phyloP scores from a whole-genome alignment of 805 yeast genomes.

The Candida saitoana region DNA sequence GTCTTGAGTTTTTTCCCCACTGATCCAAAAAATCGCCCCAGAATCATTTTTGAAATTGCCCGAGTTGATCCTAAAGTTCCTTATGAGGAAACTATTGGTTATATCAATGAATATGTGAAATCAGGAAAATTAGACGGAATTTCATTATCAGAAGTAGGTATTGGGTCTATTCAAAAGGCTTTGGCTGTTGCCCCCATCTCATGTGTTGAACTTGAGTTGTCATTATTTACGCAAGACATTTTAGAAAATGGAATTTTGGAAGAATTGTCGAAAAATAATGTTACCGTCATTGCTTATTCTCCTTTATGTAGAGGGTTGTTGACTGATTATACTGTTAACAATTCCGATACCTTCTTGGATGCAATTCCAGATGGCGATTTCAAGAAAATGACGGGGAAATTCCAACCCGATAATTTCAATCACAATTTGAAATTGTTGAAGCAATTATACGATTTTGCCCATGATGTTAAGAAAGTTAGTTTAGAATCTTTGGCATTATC shows the following conservation, averaged over 20 bases:
- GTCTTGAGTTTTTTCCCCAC: constrained; percentile 26
- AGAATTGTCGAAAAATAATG: constrained; percentile 50
- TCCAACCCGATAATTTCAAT: constrained; percentile 51
- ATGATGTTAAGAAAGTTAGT: constrained; percentile 41
- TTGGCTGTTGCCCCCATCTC: constrained; percentile 52
- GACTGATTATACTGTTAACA: constrained; percentile 53
- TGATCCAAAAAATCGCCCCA: constrained; percentile 28
- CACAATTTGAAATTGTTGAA: constrained; percentile 51
- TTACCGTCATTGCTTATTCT: constrained; percentile 76
- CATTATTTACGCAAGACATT: constrained; percentile 64
- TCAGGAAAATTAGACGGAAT: constrained; percentile 65
- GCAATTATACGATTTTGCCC: constrained; percentile 48
- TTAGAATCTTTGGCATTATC: constrained; percentile 51
- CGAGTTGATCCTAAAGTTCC: constrained; percentile 60
- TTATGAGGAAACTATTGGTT: constrained; percentile 54
- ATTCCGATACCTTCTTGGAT: constrained; percentile 23
- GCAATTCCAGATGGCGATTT: constrained; percentile 58
- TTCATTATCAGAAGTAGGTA: constrained; percentile 71
- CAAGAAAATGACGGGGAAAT: constrained; percentile 50
- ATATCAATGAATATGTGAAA: constrained; percentile 55
- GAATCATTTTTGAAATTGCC: constrained; percentile 60
- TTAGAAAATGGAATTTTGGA: constrained; percentile 59
- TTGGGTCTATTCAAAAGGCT: constrained; percentile 58
- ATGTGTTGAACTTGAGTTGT: constrained; percentile 75
- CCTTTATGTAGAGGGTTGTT: constrained; percentile 80